These are phyloP conservation scores for Stephanodiscus minutulus DNA, from an alignment of 108 stramenopile genomes.

Conservation along the genomic window DNA sequence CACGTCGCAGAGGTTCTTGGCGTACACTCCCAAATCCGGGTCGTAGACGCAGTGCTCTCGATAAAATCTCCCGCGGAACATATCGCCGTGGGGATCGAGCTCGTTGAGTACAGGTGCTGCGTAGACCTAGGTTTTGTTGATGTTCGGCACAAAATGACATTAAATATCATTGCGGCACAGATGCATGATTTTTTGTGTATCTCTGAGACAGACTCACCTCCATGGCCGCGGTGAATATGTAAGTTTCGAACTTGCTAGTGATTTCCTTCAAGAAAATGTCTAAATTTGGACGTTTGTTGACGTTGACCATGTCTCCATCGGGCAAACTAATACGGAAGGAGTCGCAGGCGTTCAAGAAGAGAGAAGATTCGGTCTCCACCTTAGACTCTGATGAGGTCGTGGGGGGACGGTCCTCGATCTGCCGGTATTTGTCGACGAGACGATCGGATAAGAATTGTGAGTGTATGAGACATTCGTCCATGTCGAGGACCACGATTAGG, in stretches of 20 bases:
- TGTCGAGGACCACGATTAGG: conserved; percentile 93
- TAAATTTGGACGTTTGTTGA: conserved; percentile 94
- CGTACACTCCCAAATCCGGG: conserved; percentile 73
- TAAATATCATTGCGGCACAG: not conserved
- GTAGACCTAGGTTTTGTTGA: conserved; percentile 62
- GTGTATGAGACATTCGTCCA: conserved; percentile 99
- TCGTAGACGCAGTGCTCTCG: conserved; percentile 90
- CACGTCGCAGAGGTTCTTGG: conserved; percentile 83
- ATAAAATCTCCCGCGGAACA: conserved; percentile 84
- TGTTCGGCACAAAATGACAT: not conserved
- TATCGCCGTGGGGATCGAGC: conserved; percentile 88
- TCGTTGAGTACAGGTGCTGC: conserved; percentile 91
- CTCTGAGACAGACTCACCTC: conserved; percentile 27
- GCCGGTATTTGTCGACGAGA: conserved; percentile 58
- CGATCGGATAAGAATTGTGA: conserved; percentile 85
- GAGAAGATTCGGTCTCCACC: conserved; percentile 30
- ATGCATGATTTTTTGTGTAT: not conserved
- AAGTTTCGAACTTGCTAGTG: conserved; percentile 84
- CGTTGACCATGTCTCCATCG: conserved; percentile 87
- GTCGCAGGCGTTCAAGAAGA: conserved; percentile 47
- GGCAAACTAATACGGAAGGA: conserved; percentile 76
- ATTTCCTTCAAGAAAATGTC: conserved; percentile 85
- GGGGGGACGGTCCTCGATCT: conserved; percentile 47
- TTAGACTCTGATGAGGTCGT: conserved; percentile 1
- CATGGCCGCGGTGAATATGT: conserved; percentile 98